Base-by-base conservation (phyloP, 768 basidiomycete species). In the Agrocybe pediades region DNA sequence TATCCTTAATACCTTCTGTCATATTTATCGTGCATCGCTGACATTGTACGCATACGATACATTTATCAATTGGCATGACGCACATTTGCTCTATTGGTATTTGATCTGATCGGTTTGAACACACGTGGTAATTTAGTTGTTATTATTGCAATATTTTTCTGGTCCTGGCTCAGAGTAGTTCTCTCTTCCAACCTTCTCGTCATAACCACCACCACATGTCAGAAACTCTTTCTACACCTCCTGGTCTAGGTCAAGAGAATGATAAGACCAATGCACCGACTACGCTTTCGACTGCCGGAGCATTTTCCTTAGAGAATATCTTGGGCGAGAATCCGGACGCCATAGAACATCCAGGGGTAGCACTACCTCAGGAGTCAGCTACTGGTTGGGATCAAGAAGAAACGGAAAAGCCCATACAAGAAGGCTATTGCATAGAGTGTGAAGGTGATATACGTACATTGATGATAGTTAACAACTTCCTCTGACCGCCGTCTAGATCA, bases 361-460 rank as follows among this genome's bases (percentile, higher is more conserved):
- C 54, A 17, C 49, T 53, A 24, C 41, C 24, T 17, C 59, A 64
- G 6, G 65, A 68, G 48, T 62, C 68, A 19, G 67, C 75, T 21
- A 71, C 75, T 9, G 87, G 85, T 11, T 87, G 86, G 86, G 86
- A 89, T 53, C 86, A 90, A 60, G 87, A 88, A 66, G 72, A 74
- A 9, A 64, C 66, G 9, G 71, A 75, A 53, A 75, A 69, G 36
- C 73, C 77, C 8, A 71, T 75, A 13, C 68, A 72, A 9, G 85
- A 89, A 48, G 90, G 89, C 0, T 87, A 76, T 63, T 94, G 92
- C 57, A 68, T 92, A 48, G 92, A 94, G 68, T 93, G 92, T 65
- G 92, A 94, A 83, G 92, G 92, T 91, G 33, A 25, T 56, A 7
- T 21, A n/a, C 20, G 20, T 20, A 19, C 23, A 17, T n/a, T 41